phyloP scores from a whole-genome alignment of 2,329 filamentous ascomycete genomes.

The Cladophialophora yegresii region DNA sequence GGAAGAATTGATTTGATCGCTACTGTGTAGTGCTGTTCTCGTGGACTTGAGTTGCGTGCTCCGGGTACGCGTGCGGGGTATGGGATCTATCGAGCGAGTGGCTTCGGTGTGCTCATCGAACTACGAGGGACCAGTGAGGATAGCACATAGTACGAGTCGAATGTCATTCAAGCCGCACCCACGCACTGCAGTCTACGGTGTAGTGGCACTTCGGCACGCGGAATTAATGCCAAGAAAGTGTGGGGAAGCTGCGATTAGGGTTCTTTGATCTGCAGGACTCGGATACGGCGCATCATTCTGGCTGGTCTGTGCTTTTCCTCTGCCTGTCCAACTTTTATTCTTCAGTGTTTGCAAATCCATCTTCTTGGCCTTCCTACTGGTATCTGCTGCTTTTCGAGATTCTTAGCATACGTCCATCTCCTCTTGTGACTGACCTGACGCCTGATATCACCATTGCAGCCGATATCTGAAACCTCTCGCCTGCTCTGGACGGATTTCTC shows the following conservation, averaged over 20 bases:
- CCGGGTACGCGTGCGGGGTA: no score
- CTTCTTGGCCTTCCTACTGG: background rate
- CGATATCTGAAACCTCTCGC: background rate
- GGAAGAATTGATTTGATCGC: background rate
- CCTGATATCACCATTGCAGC: background rate
- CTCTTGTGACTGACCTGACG: background rate
- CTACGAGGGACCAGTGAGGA: background rate
- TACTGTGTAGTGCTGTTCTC: background rate
- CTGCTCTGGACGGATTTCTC: background rate
- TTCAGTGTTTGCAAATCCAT: no score
- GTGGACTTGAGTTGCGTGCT: background rate
- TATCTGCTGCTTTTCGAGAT: background rate
- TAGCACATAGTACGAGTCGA: background rate
- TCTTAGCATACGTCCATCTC: background rate
- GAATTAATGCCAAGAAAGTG: constrained; percentile 9
- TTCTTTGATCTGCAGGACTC: background rate
- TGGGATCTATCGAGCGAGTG: background rate
- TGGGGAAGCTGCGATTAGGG: background rate
- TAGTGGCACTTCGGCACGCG: background rate
- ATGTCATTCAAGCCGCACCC: background rate
- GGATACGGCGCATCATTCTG: background rate
- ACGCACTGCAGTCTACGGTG: no score
- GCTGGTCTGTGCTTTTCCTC: no score
- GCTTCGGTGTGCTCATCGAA: background rate
- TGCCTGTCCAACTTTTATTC: no score